These are phyloP conservation scores for Gossypium arboreum DNA, from an alignment of 345 rosid genomes.

Conservation along the genomic window DNA sequence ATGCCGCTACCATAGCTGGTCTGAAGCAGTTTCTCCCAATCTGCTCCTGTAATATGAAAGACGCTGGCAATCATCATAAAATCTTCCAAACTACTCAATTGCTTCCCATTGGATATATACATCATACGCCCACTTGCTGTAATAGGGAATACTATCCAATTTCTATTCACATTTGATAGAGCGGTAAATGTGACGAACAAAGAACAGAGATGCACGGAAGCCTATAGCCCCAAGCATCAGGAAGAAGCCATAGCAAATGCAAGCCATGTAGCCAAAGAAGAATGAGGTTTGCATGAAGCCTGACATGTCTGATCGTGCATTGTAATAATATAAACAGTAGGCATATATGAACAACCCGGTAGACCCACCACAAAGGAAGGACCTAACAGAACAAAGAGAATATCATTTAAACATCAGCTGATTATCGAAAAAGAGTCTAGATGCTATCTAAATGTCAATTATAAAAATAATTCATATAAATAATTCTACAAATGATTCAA, in stretches of 20 bases:
- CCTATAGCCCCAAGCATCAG: conserved; percentile 49
- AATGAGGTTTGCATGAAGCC: conserved; percentile 56
- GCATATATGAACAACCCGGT: conserved; percentile 45
- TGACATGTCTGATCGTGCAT: conserved; percentile 45
- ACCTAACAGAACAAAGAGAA: conserved; percentile 23
- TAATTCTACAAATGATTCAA: not conserved
- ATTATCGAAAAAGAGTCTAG: not conserved
- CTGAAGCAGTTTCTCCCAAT: not conserved
- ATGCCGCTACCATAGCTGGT: not conserved
- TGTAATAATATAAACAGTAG: conserved; percentile 47
- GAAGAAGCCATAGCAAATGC: conserved; percentile 50
- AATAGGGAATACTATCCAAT: not conserved
- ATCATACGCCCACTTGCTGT: conserved; percentile 1
- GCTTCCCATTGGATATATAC: not conserved
- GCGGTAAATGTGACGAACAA: conserved; percentile 48
- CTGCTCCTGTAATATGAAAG: not conserved
- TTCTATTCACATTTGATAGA: conserved; percentile 46
- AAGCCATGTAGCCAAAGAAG: conserved; percentile 56
- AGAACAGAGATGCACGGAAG: conserved; percentile 42
- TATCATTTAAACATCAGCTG: not conserved
- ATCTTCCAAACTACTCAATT: not conserved
- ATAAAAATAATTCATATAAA: not conserved
- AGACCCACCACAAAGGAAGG: conserved; percentile 51
- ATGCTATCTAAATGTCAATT: not conserved
- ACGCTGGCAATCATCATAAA: not conserved